Base-by-base conservation (phyloP, 148 eudicot genomes). In the Rhododendron mucronatum region DNA sequence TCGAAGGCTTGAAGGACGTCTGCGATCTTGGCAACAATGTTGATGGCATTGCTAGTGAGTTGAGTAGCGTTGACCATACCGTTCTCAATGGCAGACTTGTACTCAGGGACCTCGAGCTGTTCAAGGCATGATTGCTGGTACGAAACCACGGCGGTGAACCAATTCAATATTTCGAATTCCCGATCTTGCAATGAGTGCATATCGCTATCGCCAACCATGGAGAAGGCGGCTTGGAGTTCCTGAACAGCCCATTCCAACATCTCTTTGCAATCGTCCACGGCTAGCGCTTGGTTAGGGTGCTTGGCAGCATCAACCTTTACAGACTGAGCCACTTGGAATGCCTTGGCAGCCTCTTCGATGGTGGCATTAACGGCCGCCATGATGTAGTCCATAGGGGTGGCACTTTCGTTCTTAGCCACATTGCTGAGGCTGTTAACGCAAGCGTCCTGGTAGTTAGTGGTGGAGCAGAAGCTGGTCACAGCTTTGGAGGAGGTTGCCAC, bases 101-200 rank as follows among this genome's bases (percentile, higher is more conserved):
- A 85, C 13, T 93, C 93, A 0, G 90, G 89, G 63, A 90, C 89
- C 0, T 85, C 88, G 41, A 94, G 86, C 1, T 86, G 90, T 33
- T 95, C 98, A 0, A 84, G 82, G 76, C 97, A 95, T 18, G 76
- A 85, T 2, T 84, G 80, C 18, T 92, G 87, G 87, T 90, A 92
- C 1, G 92, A 87, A 35, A 88, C 57, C 8, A 91, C 93, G 0
- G 93, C 96, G 20, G 89, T 91, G 8, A 95, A 86, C 93, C 94
- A 94, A 44, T 90, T 83, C 65, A 88, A 86, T 35, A 95, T 87
- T 3, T 92, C 92, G 61, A 87, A 88, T 6, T 85, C 85, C 16
- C 85, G 65, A 5, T 85, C 90, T 1, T 81, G 30, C 4, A 87
- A 80, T 13, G 87, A 81, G 81, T 92, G 90, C 7, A 89, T 8